These are phyloP conservation scores for Protomyces pachydermus DNA, from an alignment of 1,139 yeast genomes.

Conservation along the genomic window DNA sequence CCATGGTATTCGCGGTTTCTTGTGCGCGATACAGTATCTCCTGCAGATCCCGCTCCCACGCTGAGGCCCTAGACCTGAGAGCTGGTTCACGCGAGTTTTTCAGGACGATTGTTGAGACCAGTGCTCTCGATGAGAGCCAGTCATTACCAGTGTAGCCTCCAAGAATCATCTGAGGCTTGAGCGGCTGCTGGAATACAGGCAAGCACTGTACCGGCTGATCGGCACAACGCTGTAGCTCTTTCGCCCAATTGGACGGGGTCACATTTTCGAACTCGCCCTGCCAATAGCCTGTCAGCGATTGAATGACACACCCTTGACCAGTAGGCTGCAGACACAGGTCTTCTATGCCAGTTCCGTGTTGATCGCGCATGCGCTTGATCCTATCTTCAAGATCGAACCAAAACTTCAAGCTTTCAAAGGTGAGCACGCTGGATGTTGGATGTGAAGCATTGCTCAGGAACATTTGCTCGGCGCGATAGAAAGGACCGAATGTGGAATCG, in stretches of 20 bases:
- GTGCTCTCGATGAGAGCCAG: constrained; percentile 59
- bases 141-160: constrained; percentile 46
- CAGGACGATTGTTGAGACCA: constrained; percentile 66
- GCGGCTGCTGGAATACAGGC: constrained; percentile 86
- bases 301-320: constrained; percentile 77
- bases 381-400: constrained; percentile 69
- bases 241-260: constrained; percentile 52
- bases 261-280: constrained; percentile 56
- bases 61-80: constrained; percentile 46
- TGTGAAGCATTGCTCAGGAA: constrained; percentile 68
- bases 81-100: constrained; percentile 46
- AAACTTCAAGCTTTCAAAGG: constrained; percentile 72
- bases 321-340: constrained; percentile 80
- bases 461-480: constrained; percentile 81
- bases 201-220: constrained; percentile 81
- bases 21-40: constrained; percentile 49
- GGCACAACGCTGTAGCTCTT: constrained; percentile 56
- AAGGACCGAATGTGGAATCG: constrained; percentile 82
- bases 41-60: constrained; percentile 66
- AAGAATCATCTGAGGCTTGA: constrained; percentile 65
- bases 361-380: constrained; percentile 30
- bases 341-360: constrained; percentile 39
- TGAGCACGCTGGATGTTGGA: constrained; percentile 45
- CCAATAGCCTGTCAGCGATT: constrained; percentile 85
- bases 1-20: constrained; percentile 43